Evolutionary conservation across 305 asterid species (phyloP).

Genomic region (Rubia tinctorum): DNA sequence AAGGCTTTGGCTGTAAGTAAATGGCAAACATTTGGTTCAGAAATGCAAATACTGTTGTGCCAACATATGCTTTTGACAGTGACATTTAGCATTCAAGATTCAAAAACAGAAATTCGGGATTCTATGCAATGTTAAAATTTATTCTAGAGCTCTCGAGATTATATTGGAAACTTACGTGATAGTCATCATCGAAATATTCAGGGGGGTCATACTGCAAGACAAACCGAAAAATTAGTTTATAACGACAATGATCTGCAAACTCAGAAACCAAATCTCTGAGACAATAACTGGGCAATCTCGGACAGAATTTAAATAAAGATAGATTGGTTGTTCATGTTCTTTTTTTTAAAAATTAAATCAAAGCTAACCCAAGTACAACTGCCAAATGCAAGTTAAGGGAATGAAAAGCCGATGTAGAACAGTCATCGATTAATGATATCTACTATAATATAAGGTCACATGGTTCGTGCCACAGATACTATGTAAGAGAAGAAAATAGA

Average conservation of each 20-base stretch:
- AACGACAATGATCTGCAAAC: conserved; percentile 1
- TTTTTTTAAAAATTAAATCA: background rate
- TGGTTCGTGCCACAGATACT: background rate
- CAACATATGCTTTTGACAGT: background rate
- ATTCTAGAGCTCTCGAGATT: background rate
- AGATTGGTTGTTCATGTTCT: background rate
- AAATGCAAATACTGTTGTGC: background rate
- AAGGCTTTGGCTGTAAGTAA: background rate
- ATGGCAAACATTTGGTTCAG: background rate
- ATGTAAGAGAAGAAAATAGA: background rate
- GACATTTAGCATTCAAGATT: background rate
- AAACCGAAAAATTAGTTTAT: conserved; percentile 5
- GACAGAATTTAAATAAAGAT: background rate
- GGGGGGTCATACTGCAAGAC: conserved; percentile 61
- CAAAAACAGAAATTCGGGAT: background rate
- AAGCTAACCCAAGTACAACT: background rate
- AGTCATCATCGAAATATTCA: conserved; percentile 48
- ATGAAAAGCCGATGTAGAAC: background rate
- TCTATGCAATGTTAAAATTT: background rate
- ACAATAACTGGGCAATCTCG: background rate
- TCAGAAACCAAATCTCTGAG: background rate
- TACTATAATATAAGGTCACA: background rate
- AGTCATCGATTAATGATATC: background rate
- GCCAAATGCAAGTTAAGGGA: background rate
- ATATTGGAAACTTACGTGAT: conserved; percentile 55